These are phyloP conservation scores for Suillus americanus DNA, from an alignment of 768 basidiomycete genomes.

Conservation along the genomic window DNA sequence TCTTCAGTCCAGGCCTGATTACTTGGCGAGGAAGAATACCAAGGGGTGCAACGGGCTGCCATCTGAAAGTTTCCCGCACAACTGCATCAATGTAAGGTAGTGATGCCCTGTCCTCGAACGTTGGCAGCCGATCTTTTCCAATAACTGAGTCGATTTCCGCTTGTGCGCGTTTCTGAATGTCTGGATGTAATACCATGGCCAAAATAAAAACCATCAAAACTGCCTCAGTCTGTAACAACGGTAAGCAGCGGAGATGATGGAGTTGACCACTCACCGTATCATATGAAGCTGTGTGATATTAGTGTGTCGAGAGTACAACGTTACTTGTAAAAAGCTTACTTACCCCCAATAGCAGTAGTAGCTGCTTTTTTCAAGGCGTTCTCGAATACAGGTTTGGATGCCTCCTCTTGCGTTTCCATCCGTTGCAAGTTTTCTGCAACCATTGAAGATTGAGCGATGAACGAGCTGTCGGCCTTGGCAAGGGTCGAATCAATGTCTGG, in stretches of 20 bases:
- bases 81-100: conserved; percentile 17
- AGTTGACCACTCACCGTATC: conserved; percentile 11
- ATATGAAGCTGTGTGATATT: conserved; percentile 1
- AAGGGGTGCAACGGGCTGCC: conserved; percentile 15
- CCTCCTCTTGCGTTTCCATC: conserved; percentile 15
- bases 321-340: not conserved
- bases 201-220: conserved; percentile 13
- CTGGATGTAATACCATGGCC: conserved; percentile 19
- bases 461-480: not conserved
- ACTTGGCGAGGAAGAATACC: conserved; percentile 2
- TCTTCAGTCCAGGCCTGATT: not conserved
- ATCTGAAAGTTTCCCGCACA: conserved; percentile 18
- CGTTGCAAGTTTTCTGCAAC: conserved; percentile 15
- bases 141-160: conserved; percentile 23
- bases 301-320: not conserved
- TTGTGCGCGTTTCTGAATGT: conserved; percentile 15
- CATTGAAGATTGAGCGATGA: conserved; percentile 6
- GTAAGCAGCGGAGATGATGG: not conserved
- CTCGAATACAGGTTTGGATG: conserved; percentile 6
- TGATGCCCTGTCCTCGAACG: conserved; percentile 11
- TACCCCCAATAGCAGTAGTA: conserved; percentile 14
- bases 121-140: conserved; percentile 17
- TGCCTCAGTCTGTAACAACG: conserved; percentile 10
- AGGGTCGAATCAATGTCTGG: not conserved
- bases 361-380: conserved; percentile 13